These are phyloP conservation scores for Aegilops speltoides DNA, from an alignment of 176 grass and related monocot species.

Conservation along the genomic window DNA sequence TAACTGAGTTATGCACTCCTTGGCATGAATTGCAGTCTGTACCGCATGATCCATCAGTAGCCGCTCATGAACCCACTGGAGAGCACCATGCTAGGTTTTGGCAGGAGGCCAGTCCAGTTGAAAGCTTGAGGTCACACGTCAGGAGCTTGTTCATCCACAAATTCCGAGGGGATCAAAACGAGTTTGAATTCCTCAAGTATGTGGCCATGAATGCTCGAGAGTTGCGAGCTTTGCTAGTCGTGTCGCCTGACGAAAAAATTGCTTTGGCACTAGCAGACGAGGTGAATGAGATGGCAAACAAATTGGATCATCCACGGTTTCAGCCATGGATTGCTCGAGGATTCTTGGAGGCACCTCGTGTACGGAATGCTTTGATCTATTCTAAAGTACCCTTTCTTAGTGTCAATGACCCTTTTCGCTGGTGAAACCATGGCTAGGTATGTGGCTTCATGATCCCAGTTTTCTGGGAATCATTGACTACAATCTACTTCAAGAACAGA, in stretches of 20 bases:
- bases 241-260: background rate
- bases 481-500: background rate
- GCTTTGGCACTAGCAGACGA: background rate
- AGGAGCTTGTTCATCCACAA: conserved; percentile 5
- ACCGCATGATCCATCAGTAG: background rate
- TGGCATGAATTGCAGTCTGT: conserved; percentile 17
- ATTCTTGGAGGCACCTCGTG: background rate
- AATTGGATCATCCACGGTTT: background rate
- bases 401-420: background rate
- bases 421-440: background rate
- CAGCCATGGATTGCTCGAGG: background rate
- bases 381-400: background rate
- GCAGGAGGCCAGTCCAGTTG: background rate
- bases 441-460: background rate
- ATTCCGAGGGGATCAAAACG: background rate
- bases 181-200: background rate
- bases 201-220: background rate
- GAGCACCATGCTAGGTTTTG: background rate
- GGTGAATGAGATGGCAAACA: background rate
- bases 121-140: background rate
- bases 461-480: background rate
- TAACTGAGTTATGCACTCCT: background rate
- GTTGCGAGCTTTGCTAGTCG: background rate
- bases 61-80: background rate
- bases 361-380: background rate